Evolutionary conservation across 116 monocot species (phyloP).

Genomic region (Papilionanthe hybrid): DNA sequence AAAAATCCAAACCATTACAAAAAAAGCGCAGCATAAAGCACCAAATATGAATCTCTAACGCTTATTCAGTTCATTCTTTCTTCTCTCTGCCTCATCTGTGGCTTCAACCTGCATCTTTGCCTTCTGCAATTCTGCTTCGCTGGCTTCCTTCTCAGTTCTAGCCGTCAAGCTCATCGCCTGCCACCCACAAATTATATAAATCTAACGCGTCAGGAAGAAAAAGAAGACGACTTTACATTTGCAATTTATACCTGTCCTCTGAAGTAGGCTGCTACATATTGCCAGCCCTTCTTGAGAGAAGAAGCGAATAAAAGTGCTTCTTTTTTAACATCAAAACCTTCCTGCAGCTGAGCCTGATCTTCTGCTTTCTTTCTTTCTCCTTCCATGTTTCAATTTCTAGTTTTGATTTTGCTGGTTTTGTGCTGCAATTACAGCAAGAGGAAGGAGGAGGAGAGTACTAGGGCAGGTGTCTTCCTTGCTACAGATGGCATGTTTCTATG

Average conservation of each 20-base stretch:
- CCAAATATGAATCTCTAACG: no score
- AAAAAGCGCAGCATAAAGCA: no score
- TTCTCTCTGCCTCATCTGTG: conserved; percentile 44
- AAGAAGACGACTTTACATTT: not conserved
- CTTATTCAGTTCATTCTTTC: conserved; percentile 15
- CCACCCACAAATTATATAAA: not conserved
- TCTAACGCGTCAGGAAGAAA: not conserved
- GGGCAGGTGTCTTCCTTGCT: not conserved
- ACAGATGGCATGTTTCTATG: not conserved
- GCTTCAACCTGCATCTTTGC: conserved; percentile 59
- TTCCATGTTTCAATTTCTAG: not conserved
- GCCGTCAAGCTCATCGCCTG: conserved; percentile 48
- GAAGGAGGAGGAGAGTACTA: no score
- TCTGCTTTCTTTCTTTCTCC: not conserved
- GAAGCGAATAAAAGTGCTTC: conserved; percentile 17
- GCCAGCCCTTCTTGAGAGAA: conserved; percentile 28
- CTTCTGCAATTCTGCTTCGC: conserved; percentile 34
- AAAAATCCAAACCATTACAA: no score
- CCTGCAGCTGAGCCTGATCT: not conserved
- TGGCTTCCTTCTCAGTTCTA: conserved; percentile 52
- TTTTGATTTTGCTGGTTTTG: not conserved
- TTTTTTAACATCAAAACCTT: conserved; percentile 6
- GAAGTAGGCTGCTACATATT: conserved; percentile 30
- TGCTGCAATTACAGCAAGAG: not conserved
- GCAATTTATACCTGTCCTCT: conserved; percentile 17